Evolutionary conservation across 345 rosid genomes (phyloP), one percentile per base, ranked within the genome.

Genomic region (Hevea brasiliensis): DNA sequence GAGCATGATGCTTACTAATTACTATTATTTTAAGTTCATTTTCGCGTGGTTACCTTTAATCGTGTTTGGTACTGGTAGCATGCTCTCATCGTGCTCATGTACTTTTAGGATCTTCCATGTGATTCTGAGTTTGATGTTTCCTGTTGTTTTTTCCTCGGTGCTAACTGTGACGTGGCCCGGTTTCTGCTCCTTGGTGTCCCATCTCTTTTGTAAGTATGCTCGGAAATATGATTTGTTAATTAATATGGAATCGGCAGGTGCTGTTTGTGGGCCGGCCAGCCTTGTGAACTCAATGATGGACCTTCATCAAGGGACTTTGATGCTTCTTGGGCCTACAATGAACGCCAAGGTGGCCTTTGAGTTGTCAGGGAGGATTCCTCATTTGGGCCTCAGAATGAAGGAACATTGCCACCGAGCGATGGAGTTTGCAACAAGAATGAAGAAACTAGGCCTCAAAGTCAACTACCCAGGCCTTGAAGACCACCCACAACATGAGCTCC

Each of bases 301-400:
- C 72, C 92, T 95, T 11, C 94, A 85, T 72, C 96, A 89, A 56
- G 99, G 99, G n/a, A 18, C 92, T 8, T 57, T 92, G 24, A 91
- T 95, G 99, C 89, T 95, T 11, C 74, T 95, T 0, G 98, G 99
- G 21, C 99, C 99, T 48, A 95, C 99, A 27, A 95, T 93, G 99
- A 95, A 95, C 56, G 85, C 99, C 15, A 95, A 93, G 75, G 96
- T 91, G 11, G 98, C 99, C 5, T 91, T 90, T 54, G 98, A 91
- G 67, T 81, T 95, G 2, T 91, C 97, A 0, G 97, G 90, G 62
- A 83, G 99, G 37, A 80, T 95, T 61, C 99, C 99, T 63, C 98
- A 95, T 73, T 73, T 92, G 70, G 82, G 87, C 75, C 85, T 95
- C 3, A 84, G 99, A 66, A 89, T 95, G 92, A 95, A 81, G 72